Percentiles rank a stretch among this genome's conserved stretches.
Evolutionary conservation across 345 rosid genomes (phyloP).

Genomic region (Ceriops zippeliana): DNA sequence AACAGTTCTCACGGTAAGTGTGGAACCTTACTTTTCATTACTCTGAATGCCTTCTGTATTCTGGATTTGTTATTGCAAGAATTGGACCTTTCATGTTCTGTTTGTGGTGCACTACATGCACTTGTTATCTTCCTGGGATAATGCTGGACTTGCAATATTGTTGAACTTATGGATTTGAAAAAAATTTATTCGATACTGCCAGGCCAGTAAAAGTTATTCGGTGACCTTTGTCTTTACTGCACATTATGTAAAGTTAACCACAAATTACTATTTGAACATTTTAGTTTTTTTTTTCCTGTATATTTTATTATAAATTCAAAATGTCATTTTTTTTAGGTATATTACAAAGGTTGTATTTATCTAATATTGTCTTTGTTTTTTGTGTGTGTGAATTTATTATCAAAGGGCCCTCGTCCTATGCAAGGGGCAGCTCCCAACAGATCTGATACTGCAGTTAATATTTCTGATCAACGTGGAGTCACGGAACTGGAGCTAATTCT

Average conservation of each 20-base stretch:
- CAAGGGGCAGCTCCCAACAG: conserved; percentile 26
- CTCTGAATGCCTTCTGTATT: neutral
- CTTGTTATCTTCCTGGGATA: too few relatives aligned
- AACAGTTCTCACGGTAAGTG: conserved; percentile 36
- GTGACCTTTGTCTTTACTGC: neutral
- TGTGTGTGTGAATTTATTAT: conserved; percentile 18
- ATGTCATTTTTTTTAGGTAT: too few relatives aligned
- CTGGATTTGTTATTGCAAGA: neutral
- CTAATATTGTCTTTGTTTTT: too few relatives aligned
- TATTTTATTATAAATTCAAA: neutral
- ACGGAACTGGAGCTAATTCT: conserved; percentile 54
- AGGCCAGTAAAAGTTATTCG: too few relatives aligned
- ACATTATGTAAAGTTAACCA: too few relatives aligned
- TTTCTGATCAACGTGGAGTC: conserved; percentile 32
- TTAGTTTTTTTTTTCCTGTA: neutral
- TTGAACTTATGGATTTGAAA: too few relatives aligned
- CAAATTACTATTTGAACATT: too few relatives aligned
- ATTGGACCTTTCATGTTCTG: too few relatives aligned
- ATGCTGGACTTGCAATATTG: too few relatives aligned
- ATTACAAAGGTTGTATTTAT: too few relatives aligned
- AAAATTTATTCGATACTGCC: too few relatives aligned
- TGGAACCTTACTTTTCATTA: neutral
- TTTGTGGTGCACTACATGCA: too few relatives aligned
- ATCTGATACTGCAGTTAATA: conserved; percentile 25
- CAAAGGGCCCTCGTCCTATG: conserved; percentile 30